These are phyloP conservation scores for Cyclostephanos invisitatus DNA, from an alignment of 108 stramenopile species.

Conservation along the genomic window DNA sequence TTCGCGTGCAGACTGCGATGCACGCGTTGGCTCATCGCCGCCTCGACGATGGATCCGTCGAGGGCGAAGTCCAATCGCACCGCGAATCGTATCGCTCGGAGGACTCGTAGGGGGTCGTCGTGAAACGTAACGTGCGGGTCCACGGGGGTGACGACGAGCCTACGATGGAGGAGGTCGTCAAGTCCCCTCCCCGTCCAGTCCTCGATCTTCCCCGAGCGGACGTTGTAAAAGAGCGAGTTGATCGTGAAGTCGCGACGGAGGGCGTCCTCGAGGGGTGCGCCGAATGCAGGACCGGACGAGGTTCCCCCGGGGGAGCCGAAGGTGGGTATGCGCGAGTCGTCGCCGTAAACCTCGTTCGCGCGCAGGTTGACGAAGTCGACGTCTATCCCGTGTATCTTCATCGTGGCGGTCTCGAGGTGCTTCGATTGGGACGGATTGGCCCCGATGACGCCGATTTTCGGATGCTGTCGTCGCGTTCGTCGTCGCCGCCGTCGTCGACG, in stretches of 20 bases:
- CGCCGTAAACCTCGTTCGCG: conserved; percentile 78
- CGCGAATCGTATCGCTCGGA: conserved; percentile 90
- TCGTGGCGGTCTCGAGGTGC: conserved; percentile 98
- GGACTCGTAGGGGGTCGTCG: conserved; percentile 92
- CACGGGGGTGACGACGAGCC: conserved; percentile 81
- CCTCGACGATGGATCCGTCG: conserved; percentile 58
- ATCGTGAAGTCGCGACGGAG: conserved; percentile 93
- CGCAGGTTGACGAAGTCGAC: conserved; percentile 95
- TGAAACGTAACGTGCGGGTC: conserved; percentile 78
- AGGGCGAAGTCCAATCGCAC: conserved; percentile 78
- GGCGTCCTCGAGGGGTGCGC: conserved; percentile 92
- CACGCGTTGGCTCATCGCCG: conserved; percentile 54
- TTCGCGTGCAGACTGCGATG: conserved; percentile 80
- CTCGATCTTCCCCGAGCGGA: conserved; percentile 76
- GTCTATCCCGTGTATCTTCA: conserved; percentile 82
- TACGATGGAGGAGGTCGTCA: conserved; percentile 62
- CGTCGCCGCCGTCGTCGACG: not conserved
- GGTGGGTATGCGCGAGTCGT: conserved; percentile 87
- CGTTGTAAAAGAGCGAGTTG: conserved; percentile 95
- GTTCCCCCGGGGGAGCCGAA: conserved; percentile 29
- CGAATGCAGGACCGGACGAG: conserved; percentile 42
- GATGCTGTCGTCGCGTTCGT: conserved; percentile 34
- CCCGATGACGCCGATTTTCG: conserved; percentile 83
- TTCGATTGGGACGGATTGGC: conserved; percentile 98
- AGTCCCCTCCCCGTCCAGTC: conserved; percentile 90